Conservation (phyloP, 805 yeast species). For the Novakomyces olei region DNA sequence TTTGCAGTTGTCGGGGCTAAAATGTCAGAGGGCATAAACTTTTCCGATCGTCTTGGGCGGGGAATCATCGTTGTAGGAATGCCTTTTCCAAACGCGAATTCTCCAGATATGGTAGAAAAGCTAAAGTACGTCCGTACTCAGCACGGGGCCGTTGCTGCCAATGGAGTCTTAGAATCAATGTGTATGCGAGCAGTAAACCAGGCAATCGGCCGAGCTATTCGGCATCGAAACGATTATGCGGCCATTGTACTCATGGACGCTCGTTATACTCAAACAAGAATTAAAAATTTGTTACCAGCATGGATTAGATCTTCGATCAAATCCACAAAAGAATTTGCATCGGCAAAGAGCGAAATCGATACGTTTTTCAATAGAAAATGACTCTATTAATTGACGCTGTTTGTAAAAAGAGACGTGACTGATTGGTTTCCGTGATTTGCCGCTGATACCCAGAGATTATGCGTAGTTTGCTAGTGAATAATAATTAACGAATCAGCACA, state of each 20-base stretch:
- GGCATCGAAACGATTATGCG: conserved; percentile 67
- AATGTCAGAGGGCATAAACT: conserved; percentile 82
- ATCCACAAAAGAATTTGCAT: no score
- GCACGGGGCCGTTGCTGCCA: not conserved
- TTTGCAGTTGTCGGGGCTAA: conserved; percentile 84
- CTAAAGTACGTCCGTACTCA: conserved; percentile 18
- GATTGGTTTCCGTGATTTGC: no score
- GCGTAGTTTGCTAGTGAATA: no score
- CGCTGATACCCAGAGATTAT: no score
- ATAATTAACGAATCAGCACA: no score
- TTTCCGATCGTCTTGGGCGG: conserved; percentile 68
- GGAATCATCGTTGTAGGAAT: conserved; percentile 71
- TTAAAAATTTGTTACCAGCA: conserved; percentile 39
- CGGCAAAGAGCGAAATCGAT: no score
- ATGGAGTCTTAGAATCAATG: conserved; percentile 37
- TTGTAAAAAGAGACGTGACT: no score
- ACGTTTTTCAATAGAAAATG: no score
- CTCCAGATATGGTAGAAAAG: conserved; percentile 63
- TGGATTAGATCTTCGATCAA: no score
- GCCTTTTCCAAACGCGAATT: conserved; percentile 68
- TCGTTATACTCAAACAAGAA: conserved; percentile 27
- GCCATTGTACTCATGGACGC: conserved; percentile 48
- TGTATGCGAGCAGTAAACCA: conserved; percentile 87
- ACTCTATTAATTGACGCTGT: no score
- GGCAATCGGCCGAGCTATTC: conserved; percentile 74